Evolutionary conservation across 2,329 filamentous ascomycete species (phyloP).

Genomic region (Thielaviopsis populi): DNA sequence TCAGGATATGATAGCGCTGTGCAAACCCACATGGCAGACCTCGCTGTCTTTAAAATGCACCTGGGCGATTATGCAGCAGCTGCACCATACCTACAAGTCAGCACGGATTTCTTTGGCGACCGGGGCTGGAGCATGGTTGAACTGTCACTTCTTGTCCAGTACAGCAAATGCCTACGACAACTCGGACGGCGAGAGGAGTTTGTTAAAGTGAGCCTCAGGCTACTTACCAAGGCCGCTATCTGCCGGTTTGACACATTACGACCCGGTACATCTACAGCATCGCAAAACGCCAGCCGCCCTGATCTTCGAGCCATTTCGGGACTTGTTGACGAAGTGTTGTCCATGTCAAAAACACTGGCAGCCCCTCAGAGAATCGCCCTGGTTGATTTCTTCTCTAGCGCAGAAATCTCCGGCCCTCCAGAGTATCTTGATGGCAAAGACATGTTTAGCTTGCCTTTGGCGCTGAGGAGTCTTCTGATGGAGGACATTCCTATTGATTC

Average conservation of each 20-base stretch:
- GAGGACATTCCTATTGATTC: slow-evolving; percentile 13
- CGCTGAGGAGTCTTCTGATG: slow-evolving; percentile 10
- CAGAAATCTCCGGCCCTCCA: slow-evolving; percentile 53
- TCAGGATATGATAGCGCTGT: slow-evolving; percentile 66
- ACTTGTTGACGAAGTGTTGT: slow-evolving; percentile 33
- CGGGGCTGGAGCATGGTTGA: slow-evolving; percentile 69
- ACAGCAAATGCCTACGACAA: slow-evolving; percentile 65
- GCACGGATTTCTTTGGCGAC: slow-evolving; percentile 65
- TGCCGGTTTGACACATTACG: slow-evolving; percentile 23
- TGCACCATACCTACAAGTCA: slow-evolving; percentile 59
- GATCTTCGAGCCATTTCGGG: slow-evolving; percentile 31
- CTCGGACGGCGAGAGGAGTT: slow-evolving; percentile 66
- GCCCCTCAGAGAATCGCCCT: slow-evolving; percentile 54
- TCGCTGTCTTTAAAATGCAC: slow-evolving; percentile 71
- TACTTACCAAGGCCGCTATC: slow-evolving; percentile 48
- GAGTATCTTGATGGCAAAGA: slow-evolving; percentile 35
- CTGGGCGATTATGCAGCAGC: slow-evolving; percentile 59
- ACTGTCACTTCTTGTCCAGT: slow-evolving; percentile 70
- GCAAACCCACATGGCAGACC: slow-evolving; percentile 64
- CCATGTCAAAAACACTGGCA: slow-evolving; percentile 30
- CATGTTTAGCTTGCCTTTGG: slow-evolving; percentile 20
- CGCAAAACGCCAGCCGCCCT: neutral
- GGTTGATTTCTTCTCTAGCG: slow-evolving; percentile 55
- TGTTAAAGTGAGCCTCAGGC: slow-evolving; percentile 56
- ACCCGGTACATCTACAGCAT: slow-evolving; percentile 13